A percentile compares a stretch with the other conserved stretches of the same genome.
phyloP scores from a whole-genome alignment of 805 yeast genomes.

The Cyberlindnera xylosilytica region DNA sequence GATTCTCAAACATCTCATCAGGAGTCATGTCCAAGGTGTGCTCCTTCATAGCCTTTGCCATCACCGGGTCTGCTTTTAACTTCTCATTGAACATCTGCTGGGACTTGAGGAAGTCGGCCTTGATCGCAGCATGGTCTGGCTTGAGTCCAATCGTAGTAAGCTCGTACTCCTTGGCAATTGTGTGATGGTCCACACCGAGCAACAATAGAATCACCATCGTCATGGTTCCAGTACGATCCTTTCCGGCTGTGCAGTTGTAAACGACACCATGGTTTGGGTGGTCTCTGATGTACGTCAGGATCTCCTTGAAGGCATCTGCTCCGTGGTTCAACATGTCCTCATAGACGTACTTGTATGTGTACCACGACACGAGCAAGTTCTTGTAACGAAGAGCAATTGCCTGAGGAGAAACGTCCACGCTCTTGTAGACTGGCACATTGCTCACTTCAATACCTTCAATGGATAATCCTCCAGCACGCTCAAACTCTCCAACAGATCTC shows the following conservation, averaged over 20 bases:
- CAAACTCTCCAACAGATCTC: conserved; percentile 57
- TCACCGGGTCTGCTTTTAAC: neutral
- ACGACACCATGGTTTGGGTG: conserved; percentile 48
- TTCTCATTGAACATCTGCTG: conserved; percentile 8
- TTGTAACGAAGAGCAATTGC: conserved; percentile 54
- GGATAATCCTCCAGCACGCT: conserved; percentile 41
- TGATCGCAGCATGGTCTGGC: conserved; percentile 37
- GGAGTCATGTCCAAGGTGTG: conserved; percentile 20
- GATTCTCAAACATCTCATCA: conserved; percentile 52
- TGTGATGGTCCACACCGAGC: conserved; percentile 62
- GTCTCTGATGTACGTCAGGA: conserved; percentile 57
- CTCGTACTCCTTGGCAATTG: conserved; percentile 73
- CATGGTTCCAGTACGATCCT: conserved; percentile 78
- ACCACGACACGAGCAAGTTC: conserved; percentile 54
- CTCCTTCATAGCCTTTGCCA: conserved; percentile 3
- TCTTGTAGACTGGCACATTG: conserved; percentile 55
- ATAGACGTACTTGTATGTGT: conserved; percentile 63
- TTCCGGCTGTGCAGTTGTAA: conserved; percentile 83
- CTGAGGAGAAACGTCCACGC: conserved; percentile 60
- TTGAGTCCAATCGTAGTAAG: conserved; percentile 62
- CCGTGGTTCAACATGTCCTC: conserved; percentile 54
- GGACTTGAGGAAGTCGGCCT: conserved; percentile 22
- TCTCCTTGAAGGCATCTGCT: conserved; percentile 39
- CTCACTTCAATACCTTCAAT: conserved; percentile 44
- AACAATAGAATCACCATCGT: conserved; percentile 63